Percentiles rank a stretch among this genome's conserved stretches.
These are phyloP conservation scores for Clavispora asparagi DNA, from an alignment of 805 yeast genomes.

Conservation along the genomic window DNA sequence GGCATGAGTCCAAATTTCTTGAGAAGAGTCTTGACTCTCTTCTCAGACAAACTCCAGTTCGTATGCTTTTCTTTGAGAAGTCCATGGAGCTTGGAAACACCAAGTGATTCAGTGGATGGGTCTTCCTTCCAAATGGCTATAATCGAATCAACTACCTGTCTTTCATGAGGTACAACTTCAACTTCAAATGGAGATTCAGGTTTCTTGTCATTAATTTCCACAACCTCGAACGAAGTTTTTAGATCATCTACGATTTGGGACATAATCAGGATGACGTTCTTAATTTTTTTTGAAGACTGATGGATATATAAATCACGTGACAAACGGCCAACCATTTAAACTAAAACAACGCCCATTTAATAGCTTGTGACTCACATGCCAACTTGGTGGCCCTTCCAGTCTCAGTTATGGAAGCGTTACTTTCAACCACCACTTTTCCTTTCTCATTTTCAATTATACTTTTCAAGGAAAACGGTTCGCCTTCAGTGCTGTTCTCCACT, in stretches of 20 bases:
- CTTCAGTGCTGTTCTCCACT: slow-evolving; percentile 8
- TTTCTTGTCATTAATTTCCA: slow-evolving; percentile 30
- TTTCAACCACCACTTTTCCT: slow-evolving; percentile 54
- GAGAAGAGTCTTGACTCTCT: slow-evolving; percentile 49
- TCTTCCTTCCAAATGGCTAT: slow-evolving; percentile 64
- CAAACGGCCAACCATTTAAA: neutral
- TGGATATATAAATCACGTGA: neutral
- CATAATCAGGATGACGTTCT: neutral
- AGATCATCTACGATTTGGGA: neutral
- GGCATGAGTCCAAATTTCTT: slow-evolving; percentile 50
- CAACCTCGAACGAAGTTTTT: slow-evolving; percentile 24
- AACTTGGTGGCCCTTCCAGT: slow-evolving; percentile 8
- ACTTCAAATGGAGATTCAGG: slow-evolving; percentile 9
- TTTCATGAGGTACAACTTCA: slow-evolving; percentile 45
- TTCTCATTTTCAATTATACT: slow-evolving; percentile 50
- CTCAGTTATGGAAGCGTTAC: slow-evolving; percentile 41
- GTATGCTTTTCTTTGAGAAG: slow-evolving; percentile 48
- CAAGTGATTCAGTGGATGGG: slow-evolving; percentile 54
- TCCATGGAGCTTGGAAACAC: slow-evolving; percentile 48
- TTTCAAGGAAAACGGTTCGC: slow-evolving; percentile 33
- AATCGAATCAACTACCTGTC: slow-evolving; percentile 58
- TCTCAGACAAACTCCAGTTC: slow-evolving; percentile 59
- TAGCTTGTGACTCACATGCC: neutral
- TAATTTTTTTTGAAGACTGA: neutral
- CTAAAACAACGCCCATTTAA: slow-evolving; percentile 1